Evolutionary conservation across 352 stramenopile genomes (phyloP), one percentile per base, ranked within the genome.

Genomic region (Blastocystis sp.): DNA sequence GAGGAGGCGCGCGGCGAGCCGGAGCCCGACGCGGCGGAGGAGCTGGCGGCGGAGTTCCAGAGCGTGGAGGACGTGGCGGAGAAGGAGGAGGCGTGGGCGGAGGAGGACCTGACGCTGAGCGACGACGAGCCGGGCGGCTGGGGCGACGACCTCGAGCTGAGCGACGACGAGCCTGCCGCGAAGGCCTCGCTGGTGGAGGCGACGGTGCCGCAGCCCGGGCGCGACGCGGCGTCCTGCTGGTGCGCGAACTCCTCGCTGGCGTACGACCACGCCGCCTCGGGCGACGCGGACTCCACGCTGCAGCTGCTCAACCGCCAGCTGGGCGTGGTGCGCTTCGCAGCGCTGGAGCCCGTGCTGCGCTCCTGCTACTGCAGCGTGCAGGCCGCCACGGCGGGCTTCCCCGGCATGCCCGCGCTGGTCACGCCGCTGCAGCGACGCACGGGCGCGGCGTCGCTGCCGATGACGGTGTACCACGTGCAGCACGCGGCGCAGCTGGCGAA

Each of bases 301-400:
- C 94, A 98, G 90, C 90, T 99, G 66, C 92, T 99, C 81, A 96
- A 98, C 90, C 94, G 97, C 28, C 97, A 99, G 92, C 98, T 99
- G 90, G 97, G 97, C 48, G 95, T 97, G 0, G 96, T 97, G 87
- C 97, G 98, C 90, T 98, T 99, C 84, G 93, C 94, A 78, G 92
- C 94, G n/a, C 91, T 99, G 48, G 96, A 98, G 91, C 90, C 92
- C 0, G 91, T 94, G 65, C 96, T 98, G 89, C 76, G 96, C 66
- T 91, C 92, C 34, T 91, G 95, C 14, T 96, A 94, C 90, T 92
- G 93, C 48, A 94, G 94, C 74, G 92, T 92, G 19, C 78, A 91
- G 24, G 92, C 92, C n/a, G 95, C 91, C 11, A 78, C 97, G 64
- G 93, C 94, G 1, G 94, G 93, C 17, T 94, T 97, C 89, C 91